A percentile compares a stretch with the other conserved stretches of the same genome.
These are phyloP conservation scores for Saccharomycopsis sp. DNA, from an alignment of 805 yeast genomes.

Conservation along the genomic window DNA sequence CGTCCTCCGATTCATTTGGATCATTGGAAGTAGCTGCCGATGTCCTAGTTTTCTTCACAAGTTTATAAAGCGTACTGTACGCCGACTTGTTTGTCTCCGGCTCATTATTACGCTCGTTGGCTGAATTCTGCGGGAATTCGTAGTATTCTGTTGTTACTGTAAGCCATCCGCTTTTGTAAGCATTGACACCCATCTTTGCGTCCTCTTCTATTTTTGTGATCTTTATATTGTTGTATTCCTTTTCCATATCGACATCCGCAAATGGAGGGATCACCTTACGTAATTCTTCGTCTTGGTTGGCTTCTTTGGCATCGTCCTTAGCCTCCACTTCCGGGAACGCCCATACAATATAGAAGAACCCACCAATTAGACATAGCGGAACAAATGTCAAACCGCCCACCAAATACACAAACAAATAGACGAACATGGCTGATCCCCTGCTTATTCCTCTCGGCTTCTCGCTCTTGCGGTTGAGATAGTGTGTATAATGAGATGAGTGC, in stretches of 20 bases:
- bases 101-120: constrained; percentile 23
- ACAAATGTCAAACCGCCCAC: constrained; percentile 79
- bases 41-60: constrained; percentile 35
- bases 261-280: constrained; percentile 2
- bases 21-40: not conserved
- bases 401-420: constrained; percentile 45
- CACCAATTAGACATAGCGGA: constrained; percentile 44
- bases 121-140: constrained; percentile 30
- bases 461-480: not conserved
- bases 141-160: constrained; percentile 77
- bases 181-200: constrained; percentile 53
- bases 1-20: constrained; percentile 10
- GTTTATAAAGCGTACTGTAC: constrained; percentile 52
- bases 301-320: constrained; percentile 22
- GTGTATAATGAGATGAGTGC: not conserved
- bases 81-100: constrained; percentile 41
- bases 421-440: constrained; percentile 25
- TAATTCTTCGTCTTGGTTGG: constrained; percentile 24
- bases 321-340: constrained; percentile 28
- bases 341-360: constrained; percentile 35
- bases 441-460: not conserved
- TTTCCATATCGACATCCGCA: constrained; percentile 22
- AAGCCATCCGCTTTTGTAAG: constrained; percentile 69
- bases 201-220: constrained; percentile 63
- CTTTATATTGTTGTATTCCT: constrained; percentile 37